phyloP scores from a whole-genome alignment of 371 early-diverging fungal species.

The Apophysomyces elegans region DNA sequence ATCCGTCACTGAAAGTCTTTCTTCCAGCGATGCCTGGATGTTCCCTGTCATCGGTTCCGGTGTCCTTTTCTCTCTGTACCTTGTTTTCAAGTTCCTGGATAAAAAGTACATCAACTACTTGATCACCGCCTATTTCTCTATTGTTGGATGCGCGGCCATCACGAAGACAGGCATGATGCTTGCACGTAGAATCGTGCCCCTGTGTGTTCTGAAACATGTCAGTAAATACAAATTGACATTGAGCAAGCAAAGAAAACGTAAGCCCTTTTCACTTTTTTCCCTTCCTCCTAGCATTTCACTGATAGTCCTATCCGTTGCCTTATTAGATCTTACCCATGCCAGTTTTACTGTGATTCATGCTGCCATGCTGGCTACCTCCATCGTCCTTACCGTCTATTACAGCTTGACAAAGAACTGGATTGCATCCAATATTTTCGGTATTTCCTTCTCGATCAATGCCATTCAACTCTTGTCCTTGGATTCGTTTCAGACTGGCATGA shows the following conservation, averaged over 20 bases:
- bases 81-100: conserved; percentile 84
- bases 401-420: conserved; percentile 91
- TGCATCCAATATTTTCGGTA: conserved; percentile 87
- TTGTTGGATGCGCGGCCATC: conserved; percentile 81
- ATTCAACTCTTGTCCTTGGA: conserved; percentile 89
- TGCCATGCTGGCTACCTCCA: conserved; percentile 57
- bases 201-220: conserved; percentile 54
- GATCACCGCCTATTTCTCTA: conserved; percentile 86
- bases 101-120: conserved; percentile 86
- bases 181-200: conserved; percentile 52
- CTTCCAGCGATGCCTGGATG: conserved; percentile 90
- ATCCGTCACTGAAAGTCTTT: conserved; percentile 75
- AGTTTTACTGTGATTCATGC: conserved; percentile 82
- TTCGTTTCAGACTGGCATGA: conserved; percentile 94
- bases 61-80: conserved; percentile 83
- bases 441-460: conserved; percentile 86
- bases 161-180: conserved; percentile 67
- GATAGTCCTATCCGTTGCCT: not conserved
- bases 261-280: conserved; percentile 11
- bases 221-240: conserved; percentile 74
- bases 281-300: no score
- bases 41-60: conserved; percentile 91
- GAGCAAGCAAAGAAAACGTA: conserved; percentile 75
- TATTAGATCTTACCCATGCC: conserved; percentile 60
- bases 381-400: conserved; percentile 76